phyloP scores from a whole-genome alignment of 2,329 filamentous ascomycete species.

The Beauveria brongniartii region DNA sequence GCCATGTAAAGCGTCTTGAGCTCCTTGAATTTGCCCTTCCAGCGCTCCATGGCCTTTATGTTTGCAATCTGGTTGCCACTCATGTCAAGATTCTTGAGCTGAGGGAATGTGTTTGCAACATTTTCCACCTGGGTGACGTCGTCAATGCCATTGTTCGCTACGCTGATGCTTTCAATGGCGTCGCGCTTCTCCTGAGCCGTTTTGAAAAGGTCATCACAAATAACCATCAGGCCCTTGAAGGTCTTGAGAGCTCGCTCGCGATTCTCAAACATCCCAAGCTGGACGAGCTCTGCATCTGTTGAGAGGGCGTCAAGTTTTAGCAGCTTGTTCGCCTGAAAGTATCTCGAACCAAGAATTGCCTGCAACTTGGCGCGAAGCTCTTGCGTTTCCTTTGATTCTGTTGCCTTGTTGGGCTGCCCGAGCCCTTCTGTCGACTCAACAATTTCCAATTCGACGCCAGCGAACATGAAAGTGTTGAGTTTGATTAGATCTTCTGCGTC shows the following conservation, averaged over 20 bases:
- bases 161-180: constrained; percentile 71
- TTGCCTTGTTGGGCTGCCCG: constrained; percentile 27
- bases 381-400: constrained; percentile 43
- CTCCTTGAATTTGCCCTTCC: constrained; percentile 68
- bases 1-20: constrained; percentile 75
- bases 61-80: constrained; percentile 72
- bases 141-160: constrained; percentile 71
- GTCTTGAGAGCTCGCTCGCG: constrained; percentile 72
- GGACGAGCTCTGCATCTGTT: constrained; percentile 61
- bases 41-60: constrained; percentile 59
- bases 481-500: constrained; percentile 58
- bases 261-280: constrained; percentile 67
- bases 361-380: constrained; percentile 63
- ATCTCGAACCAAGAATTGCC: constrained; percentile 65
- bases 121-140: constrained; percentile 65
- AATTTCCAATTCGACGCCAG: constrained; percentile 53
- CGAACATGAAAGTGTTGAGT: constrained; percentile 61
- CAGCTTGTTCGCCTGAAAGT: constrained; percentile 62
- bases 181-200: constrained; percentile 63
- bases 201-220: constrained; percentile 73
- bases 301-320: constrained; percentile 75
- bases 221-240: constrained; percentile 83
- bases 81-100: constrained; percentile 81
- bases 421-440: constrained; percentile 38
- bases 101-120: constrained; percentile 71